Base-by-base conservation (phyloP, 169 alveolate genomes). In the Plasmodium fragile region DNA sequence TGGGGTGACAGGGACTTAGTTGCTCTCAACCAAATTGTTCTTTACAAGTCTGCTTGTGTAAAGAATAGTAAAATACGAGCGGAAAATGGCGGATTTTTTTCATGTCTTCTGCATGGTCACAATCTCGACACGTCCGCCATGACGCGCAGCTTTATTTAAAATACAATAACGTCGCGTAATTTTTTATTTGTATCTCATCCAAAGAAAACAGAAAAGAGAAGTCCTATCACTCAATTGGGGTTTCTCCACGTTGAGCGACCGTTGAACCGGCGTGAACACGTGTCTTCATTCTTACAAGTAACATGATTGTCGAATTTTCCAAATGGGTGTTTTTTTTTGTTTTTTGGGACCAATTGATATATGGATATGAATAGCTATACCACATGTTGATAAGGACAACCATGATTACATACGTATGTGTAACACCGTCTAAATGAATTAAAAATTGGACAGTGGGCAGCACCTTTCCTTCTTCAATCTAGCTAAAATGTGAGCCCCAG, bases 391-490 rank as follows among this genome's bases (percentile, higher is more conserved):
- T 13, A 75, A 16, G 49, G 41, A 7, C 45, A 13, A 39, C 28
- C 45, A 32, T 32, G 52, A 18, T 16, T 75, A 22, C 16, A 81
- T 81, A 53, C 10, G 25, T 28, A 30, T 53, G 13, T 81, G n/a
- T 81, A 55, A 52, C 25, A 11, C 28, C 79, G 39, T n/a, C 72
- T 52, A 81, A 11, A 5, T 69, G 34, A 39, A 41, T 16, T 18
- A 30, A 25, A 53, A 55, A 53, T 52, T 28, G 78, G 36, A 59
- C 83, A 78, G 16, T 36, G 10, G 7, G 39, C 8, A 59, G 36
- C 75, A 65, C n/a, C 13, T 78, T 55, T 69, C 43, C 45, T 30
- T 2, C 90, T 81, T 52, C 70, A 36, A 72, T 81, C 52, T 53
- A 81, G 90, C 90, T 55, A 81, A 81, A 81, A 59, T 81, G 13